A percentile compares a stretch with the other conserved stretches of the same genome.
Conservation (phyloP, 2,329 filamentous ascomycete genomes). For the Pseudogymnoascus sp. region DNA sequence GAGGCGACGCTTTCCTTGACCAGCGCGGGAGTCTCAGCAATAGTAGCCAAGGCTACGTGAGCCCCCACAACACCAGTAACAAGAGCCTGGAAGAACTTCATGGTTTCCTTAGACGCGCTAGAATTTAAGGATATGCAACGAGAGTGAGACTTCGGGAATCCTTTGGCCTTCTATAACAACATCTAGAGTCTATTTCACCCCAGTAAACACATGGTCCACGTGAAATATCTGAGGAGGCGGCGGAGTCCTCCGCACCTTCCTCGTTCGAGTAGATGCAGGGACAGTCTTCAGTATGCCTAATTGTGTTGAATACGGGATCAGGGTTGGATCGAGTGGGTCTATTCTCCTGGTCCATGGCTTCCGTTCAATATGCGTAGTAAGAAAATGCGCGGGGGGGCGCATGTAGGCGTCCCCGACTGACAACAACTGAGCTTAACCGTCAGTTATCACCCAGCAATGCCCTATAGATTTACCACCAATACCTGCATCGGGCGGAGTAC, state of each 20-base stretch:
- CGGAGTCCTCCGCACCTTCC: background rate
- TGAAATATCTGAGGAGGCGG: background rate
- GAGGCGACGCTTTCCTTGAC: conserved; percentile 11
- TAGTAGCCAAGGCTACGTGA: background rate
- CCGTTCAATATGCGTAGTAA: background rate
- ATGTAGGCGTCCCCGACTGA: background rate
- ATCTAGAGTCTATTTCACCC: background rate
- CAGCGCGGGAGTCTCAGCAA: background rate
- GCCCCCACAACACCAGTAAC: background rate
- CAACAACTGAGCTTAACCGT: background rate
- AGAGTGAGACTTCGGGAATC: background rate
- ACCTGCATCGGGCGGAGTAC: background rate
- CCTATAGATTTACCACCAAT: background rate
- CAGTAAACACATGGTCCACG: background rate
- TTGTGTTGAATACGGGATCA: background rate
- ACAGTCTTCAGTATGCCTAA: background rate
- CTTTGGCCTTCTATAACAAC: conserved; percentile 4
- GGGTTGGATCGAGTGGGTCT: background rate
- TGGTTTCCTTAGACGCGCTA: background rate
- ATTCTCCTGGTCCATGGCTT: background rate
- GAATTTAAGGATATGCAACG: background rate
- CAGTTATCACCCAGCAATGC: background rate
- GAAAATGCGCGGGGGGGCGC: background rate
- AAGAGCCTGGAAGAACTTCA: conserved; percentile 7
- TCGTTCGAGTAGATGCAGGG: background rate